Base-by-base conservation (phyloP, 768 basidiomycete species). In the Tephrocybe sp. region DNA sequence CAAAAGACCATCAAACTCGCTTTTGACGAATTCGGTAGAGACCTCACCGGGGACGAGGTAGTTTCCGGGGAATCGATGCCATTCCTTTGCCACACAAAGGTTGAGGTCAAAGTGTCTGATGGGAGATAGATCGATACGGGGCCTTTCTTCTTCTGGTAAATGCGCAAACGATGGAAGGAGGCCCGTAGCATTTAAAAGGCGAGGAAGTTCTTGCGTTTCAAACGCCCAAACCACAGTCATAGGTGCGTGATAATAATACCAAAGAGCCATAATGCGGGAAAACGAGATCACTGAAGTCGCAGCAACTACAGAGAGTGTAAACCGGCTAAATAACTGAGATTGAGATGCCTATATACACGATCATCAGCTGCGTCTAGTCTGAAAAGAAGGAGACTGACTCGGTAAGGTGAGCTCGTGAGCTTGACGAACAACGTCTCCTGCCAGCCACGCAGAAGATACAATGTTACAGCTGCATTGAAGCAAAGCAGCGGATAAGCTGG, bases 41-140 rank as follows among this genome's bases (percentile, higher is more conserved):
- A 98, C 71, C 22, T 83, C 88, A 51, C 85, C 80, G 1, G 95
- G 94, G 17, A 98, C 78, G 42, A 96, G 78, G 67, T 89, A 98
- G 65, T 89, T 87, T 3, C 92, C 83, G 2, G 94, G 90, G 75
- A 93, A 99, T 19, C 96, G 80, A 63, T 98, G 76, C 97, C 97
- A 99, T 69, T 99, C 97, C 66, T 94, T 95, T 42, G 87, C 92
- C 45, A 89, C 75, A 69, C 97, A 99, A 1, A 99, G 63, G 23
- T 76, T 82, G 51, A 98, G 70, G 50, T 84, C 79, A 60, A 94
- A 82, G 11, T 80, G 73, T 50, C 74, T 75, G 62, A 98, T 73
- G 0, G 80, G 82, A 0, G 84, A 67, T 22, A 92, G 74, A 62
- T 92, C 85, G 33, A 93, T 74, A 32, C 74, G 75, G 11, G 73